These are phyloP conservation scores for Gentiana dahurica DNA, from an alignment of 257 asterid genomes.

Conservation along the genomic window DNA sequence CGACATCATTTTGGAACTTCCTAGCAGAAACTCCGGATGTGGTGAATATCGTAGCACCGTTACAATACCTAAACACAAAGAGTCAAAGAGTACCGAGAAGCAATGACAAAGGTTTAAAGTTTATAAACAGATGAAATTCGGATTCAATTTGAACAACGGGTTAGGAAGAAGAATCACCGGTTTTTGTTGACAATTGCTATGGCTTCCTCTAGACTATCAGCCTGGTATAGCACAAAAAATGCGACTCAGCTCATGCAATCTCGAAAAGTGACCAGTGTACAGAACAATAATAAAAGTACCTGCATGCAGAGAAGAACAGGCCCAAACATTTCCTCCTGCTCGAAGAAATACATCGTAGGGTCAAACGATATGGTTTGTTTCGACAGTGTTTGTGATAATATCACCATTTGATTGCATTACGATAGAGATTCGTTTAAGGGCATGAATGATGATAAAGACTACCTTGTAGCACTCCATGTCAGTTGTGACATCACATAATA, in stretches of 20 bases:
- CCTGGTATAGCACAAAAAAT: slow-evolving; percentile 19
- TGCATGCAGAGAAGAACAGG: slow-evolving; percentile 48
- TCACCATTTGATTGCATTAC: slow-evolving; percentile 5
- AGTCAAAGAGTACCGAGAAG: background rate
- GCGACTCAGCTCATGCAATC: background rate
- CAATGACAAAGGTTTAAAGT: background rate
- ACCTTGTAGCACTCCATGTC: slow-evolving; percentile 45
- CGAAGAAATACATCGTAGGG: slow-evolving; percentile 4
- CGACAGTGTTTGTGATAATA: background rate
- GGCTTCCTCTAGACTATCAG: slow-evolving; percentile 33
- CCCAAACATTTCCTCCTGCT: slow-evolving; percentile 35
- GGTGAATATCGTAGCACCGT: slow-evolving; percentile 33
- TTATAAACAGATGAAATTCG: background rate
- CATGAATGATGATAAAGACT: background rate
- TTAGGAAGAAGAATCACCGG: slow-evolving; percentile 20
- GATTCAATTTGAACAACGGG: background rate
- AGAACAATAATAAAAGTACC: slow-evolving; percentile 12
- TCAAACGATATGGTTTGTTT: background rate
- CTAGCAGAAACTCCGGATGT: slow-evolving; percentile 28
- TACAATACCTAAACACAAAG: slow-evolving; percentile 12
- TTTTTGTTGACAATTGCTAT: slow-evolving; percentile 28
- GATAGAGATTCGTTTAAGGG: background rate
- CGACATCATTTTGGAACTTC: slow-evolving; percentile 41
- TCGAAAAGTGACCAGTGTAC: background rate
- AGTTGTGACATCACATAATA: slow-evolving; percentile 27